phyloP scores from a whole-genome alignment of 805 yeast genomes.

The Yarrowia sp. region DNA sequence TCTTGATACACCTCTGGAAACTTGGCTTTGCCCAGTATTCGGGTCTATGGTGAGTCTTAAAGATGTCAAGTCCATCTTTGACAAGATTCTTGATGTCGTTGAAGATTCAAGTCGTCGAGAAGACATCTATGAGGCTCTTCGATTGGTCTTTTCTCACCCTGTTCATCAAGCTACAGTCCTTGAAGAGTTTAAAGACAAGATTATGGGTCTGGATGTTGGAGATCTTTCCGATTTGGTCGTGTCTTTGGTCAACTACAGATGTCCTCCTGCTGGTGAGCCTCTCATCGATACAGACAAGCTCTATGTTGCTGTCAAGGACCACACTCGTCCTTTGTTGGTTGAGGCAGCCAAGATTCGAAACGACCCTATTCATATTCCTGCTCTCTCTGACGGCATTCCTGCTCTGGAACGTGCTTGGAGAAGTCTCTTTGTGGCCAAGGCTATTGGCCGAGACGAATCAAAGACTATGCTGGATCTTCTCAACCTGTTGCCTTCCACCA shows the following conservation, averaged over 20 bases:
- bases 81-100: background rate
- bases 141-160: conserved; percentile 11
- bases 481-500: conserved; percentile 4
- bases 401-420: conserved; percentile 23
- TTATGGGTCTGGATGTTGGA: conserved; percentile 20
- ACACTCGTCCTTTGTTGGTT: conserved; percentile 13
- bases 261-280: conserved; percentile 21
- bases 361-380: conserved; percentile 4
- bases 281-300: conserved; percentile 12
- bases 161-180: background rate
- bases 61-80: background rate
- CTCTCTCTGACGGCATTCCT: background rate
- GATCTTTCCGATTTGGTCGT: conserved; percentile 19
- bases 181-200: conserved; percentile 12
- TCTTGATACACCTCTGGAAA: background rate
- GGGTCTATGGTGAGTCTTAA: background rate
- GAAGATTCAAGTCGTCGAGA: conserved; percentile 1
- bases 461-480: background rate
- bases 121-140: conserved; percentile 6
- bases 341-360: conserved; percentile 27
- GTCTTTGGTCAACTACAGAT: background rate
- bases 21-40: conserved; percentile 26
- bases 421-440: conserved; percentile 30
- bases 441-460: conserved; percentile 13
- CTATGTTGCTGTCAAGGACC: conserved; percentile 19